phyloP scores from a whole-genome alignment of 202 grass and related monocot species.

The Saccharum hybrid region DNA sequence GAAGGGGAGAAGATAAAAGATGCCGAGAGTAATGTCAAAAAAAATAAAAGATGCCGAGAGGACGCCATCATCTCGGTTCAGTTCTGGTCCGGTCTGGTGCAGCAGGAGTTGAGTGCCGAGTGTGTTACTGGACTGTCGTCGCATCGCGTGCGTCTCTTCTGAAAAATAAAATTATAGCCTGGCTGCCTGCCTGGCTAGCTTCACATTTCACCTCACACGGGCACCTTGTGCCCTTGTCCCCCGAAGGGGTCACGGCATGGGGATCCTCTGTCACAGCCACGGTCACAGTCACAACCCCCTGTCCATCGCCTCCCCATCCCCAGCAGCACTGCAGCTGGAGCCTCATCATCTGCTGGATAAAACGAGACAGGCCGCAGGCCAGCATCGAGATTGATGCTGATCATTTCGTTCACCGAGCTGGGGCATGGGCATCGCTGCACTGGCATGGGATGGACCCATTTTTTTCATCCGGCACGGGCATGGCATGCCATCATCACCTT shows the following conservation, averaged over 20 bases:
- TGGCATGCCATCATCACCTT: not conserved
- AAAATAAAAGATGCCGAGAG: too few relatives aligned
- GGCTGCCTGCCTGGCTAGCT: not conserved
- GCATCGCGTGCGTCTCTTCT: not conserved
- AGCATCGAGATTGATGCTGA: conserved; percentile 33
- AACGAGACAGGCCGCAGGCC: conserved; percentile 3
- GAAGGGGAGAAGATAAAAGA: too few relatives aligned
- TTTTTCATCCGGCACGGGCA: conserved; percentile 19
- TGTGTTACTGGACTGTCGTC: not conserved
- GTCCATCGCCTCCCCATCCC: too few relatives aligned
- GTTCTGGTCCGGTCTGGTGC: too few relatives aligned
- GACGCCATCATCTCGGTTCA: too few relatives aligned
- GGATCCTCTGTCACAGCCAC: conserved; percentile 11
- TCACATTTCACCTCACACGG: not conserved
- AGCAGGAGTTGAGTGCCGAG: not conserved
- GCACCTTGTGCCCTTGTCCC: conserved; percentile 20
- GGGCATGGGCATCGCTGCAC: not conserved
- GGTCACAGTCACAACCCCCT: not conserved
- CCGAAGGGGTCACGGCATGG: conserved; percentile 7
- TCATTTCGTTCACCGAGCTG: not conserved
- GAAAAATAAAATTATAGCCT: too few relatives aligned
- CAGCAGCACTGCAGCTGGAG: conserved; percentile 11
- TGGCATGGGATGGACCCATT: too few relatives aligned
- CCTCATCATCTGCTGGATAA: conserved; percentile 31
- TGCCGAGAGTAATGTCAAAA: too few relatives aligned